Evolutionary conservation across 345 rosid genomes (phyloP).

Genomic region (Sisymbrium irio): DNA sequence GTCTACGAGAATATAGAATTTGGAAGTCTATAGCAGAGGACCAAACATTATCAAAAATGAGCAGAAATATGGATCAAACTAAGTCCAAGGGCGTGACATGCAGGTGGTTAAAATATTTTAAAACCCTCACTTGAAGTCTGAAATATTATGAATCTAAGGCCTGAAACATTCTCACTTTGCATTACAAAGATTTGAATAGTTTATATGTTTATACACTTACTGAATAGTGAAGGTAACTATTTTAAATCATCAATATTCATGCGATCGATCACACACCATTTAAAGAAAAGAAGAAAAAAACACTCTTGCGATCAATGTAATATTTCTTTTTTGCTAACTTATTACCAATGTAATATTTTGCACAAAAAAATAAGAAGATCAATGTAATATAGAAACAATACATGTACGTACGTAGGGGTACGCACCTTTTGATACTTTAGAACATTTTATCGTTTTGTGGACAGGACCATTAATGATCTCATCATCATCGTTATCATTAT

Average conservation of each 20-base stretch:
- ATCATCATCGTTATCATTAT: constrained; percentile 4
- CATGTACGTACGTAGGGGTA: constrained; percentile 27
- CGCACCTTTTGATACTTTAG: constrained; percentile 1
- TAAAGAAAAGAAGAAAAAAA: too few species aligned
- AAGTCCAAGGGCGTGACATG: too few species aligned
- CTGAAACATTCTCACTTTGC: too few species aligned
- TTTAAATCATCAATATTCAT: neutral
- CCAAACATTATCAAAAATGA: neutral
- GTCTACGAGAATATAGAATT: neutral
- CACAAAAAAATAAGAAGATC: too few species aligned
- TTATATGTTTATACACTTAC: too few species aligned
- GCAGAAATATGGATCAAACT: neutral
- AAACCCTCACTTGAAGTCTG: too few species aligned
- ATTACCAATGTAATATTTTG: too few species aligned
- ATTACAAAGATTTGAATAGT: neutral
- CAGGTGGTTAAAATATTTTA: neutral
- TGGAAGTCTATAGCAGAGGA: neutral
- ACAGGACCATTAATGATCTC: constrained; percentile 30
- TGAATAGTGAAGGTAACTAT: neutral
- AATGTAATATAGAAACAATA: neutral
- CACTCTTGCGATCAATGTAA: too few species aligned
- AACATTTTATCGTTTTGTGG: constrained; percentile 27
- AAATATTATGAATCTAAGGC: too few species aligned
- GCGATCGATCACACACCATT: constrained; percentile 23
- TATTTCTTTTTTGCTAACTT: too few species aligned